A percentile compares a stretch with the other conserved stretches of the same genome.
Evolutionary conservation across 1,139 yeast genomes (phyloP).

Genomic region (Nakaseomyces sp.): DNA sequence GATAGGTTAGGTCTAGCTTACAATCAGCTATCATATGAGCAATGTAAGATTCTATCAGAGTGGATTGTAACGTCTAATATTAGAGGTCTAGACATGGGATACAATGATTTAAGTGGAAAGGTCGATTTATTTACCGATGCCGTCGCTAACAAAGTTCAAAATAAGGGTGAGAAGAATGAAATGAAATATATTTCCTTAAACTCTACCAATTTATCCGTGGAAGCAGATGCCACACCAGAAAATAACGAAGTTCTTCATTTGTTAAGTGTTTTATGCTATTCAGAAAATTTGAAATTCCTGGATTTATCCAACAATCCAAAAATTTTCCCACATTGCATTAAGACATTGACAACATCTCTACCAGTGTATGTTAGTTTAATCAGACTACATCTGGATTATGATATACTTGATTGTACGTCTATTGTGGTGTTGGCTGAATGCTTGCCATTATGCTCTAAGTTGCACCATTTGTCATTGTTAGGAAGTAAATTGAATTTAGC

Average conservation of each 20-base stretch:
- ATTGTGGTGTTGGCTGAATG: constrained; percentile 51
- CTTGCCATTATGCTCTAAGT: constrained; percentile 50
- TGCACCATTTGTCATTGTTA: constrained; percentile 50
- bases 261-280: constrained; percentile 33
- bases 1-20: constrained; percentile 59
- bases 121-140: constrained; percentile 44
- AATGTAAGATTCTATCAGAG: constrained; percentile 42
- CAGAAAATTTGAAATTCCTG: constrained; percentile 51
- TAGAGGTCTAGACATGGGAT: constrained; percentile 60
- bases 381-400: constrained; percentile 55
- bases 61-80: constrained; percentile 37
- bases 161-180: constrained; percentile 22
- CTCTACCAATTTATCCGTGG: constrained; percentile 41
- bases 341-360: constrained; percentile 39
- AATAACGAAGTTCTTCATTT: constrained; percentile 27
- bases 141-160: constrained; percentile 23
- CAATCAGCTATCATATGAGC: constrained; percentile 46
- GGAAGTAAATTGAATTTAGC: constrained; percentile 49
- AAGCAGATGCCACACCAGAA: constrained; percentile 22
- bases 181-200: constrained; percentile 44
- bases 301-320: constrained; percentile 60
- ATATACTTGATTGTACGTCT: constrained; percentile 40
- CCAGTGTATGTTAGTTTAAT: constrained; percentile 52
- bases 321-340: constrained; percentile 41
- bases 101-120: constrained; percentile 55